Percentiles rank a stretch among this genome's conserved stretches.
Conservation (phyloP, 805 yeast genomes). For the Saturnispora halmiae region DNA sequence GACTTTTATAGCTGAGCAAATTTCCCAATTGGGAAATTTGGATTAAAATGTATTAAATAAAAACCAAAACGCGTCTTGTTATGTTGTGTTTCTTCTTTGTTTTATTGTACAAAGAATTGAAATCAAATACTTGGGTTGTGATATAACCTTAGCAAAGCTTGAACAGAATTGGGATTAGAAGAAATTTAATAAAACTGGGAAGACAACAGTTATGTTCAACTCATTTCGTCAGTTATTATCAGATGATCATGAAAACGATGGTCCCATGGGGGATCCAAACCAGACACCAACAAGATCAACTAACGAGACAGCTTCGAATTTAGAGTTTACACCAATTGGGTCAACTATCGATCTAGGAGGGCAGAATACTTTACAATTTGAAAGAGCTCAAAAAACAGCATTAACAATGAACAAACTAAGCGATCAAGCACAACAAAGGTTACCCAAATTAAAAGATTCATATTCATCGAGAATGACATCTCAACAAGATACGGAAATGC, state of each 20-base stretch:
- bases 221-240: conserved; percentile 23
- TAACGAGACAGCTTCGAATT: background rate
- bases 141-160: background rate
- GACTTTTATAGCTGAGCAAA: conserved; percentile 1
- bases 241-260: conserved; percentile 22
- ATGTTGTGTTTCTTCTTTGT: background rate
- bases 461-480: conserved; percentile 3
- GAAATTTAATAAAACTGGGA: too few relatives aligned
- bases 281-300: conserved; percentile 6
- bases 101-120: background rate
- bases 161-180: too few relatives aligned
- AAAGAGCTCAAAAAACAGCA: background rate
- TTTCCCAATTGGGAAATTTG: background rate
- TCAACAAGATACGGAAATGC: conserved; percentile 6
- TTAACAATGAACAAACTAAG: conserved; percentile 1
- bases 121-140: background rate
- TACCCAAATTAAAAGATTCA: conserved; percentile 3
- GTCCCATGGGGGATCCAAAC: background rate
- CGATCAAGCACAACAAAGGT: conserved; percentile 1
- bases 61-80: background rate
- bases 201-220: conserved; percentile 20
- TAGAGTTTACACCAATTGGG: conserved; percentile 15
- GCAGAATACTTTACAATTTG: conserved; percentile 2
- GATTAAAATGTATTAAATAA: background rate
- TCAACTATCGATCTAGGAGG: conserved; percentile 2